phyloP scores from a whole-genome alignment of 176 grass and related monocot species.

The Alloteropsis semialata region DNA sequence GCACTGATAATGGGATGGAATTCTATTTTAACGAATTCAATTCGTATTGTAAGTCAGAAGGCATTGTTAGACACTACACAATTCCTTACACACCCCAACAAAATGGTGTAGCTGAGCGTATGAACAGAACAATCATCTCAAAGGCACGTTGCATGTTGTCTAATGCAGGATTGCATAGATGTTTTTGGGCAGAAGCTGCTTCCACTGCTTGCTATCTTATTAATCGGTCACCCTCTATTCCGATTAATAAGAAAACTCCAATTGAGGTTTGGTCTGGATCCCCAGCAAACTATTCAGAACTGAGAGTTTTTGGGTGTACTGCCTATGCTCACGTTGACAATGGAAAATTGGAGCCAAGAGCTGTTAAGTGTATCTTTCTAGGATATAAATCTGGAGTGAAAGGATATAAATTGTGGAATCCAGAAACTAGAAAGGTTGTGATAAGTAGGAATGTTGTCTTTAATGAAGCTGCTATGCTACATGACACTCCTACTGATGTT shows the following conservation, averaged over 20 bases:
- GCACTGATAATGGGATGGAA: constrained; percentile 11
- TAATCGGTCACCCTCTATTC: not conserved
- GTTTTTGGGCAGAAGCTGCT: constrained; percentile 2
- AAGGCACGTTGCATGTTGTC: constrained; percentile 5
- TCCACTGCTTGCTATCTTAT: not conserved
- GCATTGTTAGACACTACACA: not conserved
- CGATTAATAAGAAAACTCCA: not conserved
- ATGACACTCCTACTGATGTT: not conserved
- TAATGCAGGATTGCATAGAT: not conserved
- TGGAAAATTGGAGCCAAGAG: not conserved
- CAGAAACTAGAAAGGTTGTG: not conserved
- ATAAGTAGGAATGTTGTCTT: not conserved
- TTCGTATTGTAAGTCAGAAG: not conserved
- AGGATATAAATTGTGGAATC: not conserved
- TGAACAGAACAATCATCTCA: constrained; percentile 3
- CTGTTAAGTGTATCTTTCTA: constrained; percentile 11
- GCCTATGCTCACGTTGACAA: constrained; percentile 14
- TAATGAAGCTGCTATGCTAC: not conserved
- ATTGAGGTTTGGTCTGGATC: not conserved
- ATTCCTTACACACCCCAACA: not conserved
- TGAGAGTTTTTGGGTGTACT: not conserved
- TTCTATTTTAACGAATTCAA: not conserved
- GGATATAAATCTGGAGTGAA: not conserved
- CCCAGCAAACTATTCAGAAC: not conserved
- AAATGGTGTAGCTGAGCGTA: not conserved